Conservation (phyloP, 1,284 basidiomycete species). For the Veloporphyrellus conicus region DNA sequence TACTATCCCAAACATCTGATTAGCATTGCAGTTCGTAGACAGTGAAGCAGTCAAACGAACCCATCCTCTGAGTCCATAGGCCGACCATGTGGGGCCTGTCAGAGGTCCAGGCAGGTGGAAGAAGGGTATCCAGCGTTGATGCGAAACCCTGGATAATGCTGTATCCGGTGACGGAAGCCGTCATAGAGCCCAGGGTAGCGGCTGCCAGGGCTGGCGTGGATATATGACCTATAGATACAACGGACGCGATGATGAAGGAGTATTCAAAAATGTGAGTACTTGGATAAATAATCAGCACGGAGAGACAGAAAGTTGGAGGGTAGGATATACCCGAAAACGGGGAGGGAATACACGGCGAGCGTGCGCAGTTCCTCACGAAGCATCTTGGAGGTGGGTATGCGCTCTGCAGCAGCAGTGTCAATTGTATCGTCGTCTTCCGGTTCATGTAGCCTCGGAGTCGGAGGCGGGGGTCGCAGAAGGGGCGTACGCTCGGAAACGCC, state of each 20-base stretch:
- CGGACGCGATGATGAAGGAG: constrained; percentile 67
- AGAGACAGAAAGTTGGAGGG: constrained; percentile 7
- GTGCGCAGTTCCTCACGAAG: constrained; percentile 59
- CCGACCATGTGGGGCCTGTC: constrained; percentile 81
- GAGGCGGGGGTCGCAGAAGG: constrained; percentile 34
- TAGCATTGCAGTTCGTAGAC: not conserved
- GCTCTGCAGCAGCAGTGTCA: constrained; percentile 31
- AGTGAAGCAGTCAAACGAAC: constrained; percentile 36
- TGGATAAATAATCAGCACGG: not conserved
- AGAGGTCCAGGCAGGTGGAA: constrained; percentile 90
- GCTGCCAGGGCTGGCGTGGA: constrained; percentile 80
- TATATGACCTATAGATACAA: constrained; percentile 82
- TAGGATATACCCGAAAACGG: constrained; percentile 59
- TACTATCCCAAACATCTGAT: constrained; percentile 38
- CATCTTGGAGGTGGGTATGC: constrained; percentile 40
- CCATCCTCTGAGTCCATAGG: constrained; percentile 86
- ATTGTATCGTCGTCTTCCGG: constrained; percentile 4
- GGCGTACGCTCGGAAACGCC: constrained; percentile 25
- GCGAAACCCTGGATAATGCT: constrained; percentile 80
- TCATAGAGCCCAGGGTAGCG: constrained; percentile 82
- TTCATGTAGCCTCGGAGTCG: constrained; percentile 14
- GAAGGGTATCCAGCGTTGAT: constrained; percentile 83
- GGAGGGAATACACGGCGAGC: constrained; percentile 60
- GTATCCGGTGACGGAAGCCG: constrained; percentile 67
- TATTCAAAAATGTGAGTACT: constrained; percentile 76